phyloP scores from a whole-genome alignment of 1,139 yeast genomes.

The Magnusiomyces starmeri region DNA sequence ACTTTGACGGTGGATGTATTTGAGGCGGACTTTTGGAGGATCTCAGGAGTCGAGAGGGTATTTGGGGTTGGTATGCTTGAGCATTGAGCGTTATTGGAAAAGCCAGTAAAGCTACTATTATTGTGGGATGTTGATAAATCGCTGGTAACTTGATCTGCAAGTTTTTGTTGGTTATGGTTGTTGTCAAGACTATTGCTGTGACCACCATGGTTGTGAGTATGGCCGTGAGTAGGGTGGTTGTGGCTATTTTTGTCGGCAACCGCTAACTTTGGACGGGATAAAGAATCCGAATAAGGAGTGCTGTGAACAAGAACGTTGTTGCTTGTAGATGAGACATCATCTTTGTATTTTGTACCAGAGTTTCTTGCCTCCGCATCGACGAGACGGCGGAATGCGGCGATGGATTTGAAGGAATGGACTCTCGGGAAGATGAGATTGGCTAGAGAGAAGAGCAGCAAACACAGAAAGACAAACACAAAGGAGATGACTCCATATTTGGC shows the following conservation, averaged over 20 bases:
- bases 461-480: slow-evolving; percentile 2
- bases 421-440: slow-evolving; percentile 9
- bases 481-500: slow-evolving; percentile 8
- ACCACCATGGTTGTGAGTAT: neutral
- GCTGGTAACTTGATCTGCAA: no score
- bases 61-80: neutral
- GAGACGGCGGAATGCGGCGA: neutral
- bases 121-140: neutral
- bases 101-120: neutral
- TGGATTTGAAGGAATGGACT: slow-evolving; percentile 1
- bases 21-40: neutral
- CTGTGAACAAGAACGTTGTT: neutral
- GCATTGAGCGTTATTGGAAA: neutral
- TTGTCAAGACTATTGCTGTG: no score
- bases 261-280: neutral
- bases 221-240: neutral
- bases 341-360: neutral
- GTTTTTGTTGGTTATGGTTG: no score
- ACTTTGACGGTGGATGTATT: neutral
- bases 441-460: slow-evolving; percentile 4
- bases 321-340: neutral
- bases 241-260: neutral
- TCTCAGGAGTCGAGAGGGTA: neutral
- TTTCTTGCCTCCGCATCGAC: neutral
- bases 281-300: neutral